phyloP scores from a whole-genome alignment of 495 filamentous ascomycete genomes.

The Aspergillus heteromorphus region DNA sequence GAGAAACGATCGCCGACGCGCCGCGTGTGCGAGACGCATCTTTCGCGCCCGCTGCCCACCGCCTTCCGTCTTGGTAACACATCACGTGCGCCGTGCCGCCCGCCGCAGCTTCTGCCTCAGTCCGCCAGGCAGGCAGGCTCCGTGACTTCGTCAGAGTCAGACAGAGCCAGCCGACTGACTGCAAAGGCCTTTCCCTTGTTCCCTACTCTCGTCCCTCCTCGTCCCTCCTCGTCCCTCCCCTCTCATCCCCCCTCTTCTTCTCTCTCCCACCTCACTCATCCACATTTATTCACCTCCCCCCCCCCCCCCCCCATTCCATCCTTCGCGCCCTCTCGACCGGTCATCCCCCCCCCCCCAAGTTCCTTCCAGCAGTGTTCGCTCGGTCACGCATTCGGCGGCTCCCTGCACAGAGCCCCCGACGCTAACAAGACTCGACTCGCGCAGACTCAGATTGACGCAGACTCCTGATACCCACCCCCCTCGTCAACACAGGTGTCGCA shows the following conservation, averaged over 20 bases:
- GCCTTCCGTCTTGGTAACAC: slow-evolving; percentile 10
- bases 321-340: too few relatives aligned
- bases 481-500: slow-evolving; percentile 2
- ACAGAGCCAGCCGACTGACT: too few relatives aligned
- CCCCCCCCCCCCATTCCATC: too few relatives aligned
- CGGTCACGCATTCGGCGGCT: too few relatives aligned
- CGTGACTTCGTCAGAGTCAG: too few relatives aligned
- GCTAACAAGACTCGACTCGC: too few relatives aligned
- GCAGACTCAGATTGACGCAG: background rate
- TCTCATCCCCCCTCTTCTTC: background rate
- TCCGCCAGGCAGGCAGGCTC: background rate
- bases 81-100: slow-evolving; percentile 11
- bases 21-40: slow-evolving; percentile 17
- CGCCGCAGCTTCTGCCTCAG: slow-evolving; percentile 22
- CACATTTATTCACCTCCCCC: too few relatives aligned
- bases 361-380: too few relatives aligned
- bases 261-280: background rate
- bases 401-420: too few relatives aligned
- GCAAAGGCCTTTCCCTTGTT: background rate
- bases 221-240: background rate
- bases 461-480: background rate
- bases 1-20: slow-evolving; percentile 20
- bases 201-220: background rate
- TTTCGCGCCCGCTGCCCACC: slow-evolving; percentile 16
- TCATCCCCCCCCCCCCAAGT: too few relatives aligned